These are phyloP conservation scores for Komagataella kurtzmanii DNA, from an alignment of 805 yeast genomes.

Conservation along the genomic window DNA sequence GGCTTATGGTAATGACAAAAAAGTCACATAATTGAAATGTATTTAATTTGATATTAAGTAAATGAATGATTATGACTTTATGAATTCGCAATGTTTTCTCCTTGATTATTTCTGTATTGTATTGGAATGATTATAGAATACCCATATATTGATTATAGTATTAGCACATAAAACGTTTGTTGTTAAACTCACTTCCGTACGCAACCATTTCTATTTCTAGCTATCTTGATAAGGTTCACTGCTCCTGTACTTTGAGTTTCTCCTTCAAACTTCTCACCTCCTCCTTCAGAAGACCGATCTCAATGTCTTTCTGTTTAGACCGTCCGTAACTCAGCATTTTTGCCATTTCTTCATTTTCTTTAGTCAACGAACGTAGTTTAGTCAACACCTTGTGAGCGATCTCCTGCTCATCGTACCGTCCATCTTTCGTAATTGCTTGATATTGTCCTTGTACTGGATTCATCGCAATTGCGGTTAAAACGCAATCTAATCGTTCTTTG, in stretches of 20 bases:
- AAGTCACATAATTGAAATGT: constrained; percentile 4
- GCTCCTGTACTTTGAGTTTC: constrained; percentile 12
- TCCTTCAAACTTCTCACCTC: constrained; percentile 34
- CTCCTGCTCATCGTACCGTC: constrained; percentile 63
- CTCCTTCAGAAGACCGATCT: constrained; percentile 43
- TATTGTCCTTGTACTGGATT: constrained; percentile 26
- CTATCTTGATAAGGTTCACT: neutral
- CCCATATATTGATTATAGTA: neutral
- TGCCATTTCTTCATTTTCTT: constrained; percentile 59
- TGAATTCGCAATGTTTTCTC: neutral
- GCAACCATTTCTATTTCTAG: neutral
- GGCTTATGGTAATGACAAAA: constrained; percentile 48
- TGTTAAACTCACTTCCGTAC: neutral
- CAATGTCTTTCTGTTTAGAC: constrained; percentile 56
- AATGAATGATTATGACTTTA: neutral
- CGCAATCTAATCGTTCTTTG: constrained; percentile 47
- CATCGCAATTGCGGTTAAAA: constrained; percentile 40
- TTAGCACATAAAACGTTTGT: neutral
- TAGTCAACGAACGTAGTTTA: constrained; percentile 43
- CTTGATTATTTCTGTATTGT: neutral
- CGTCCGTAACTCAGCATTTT: constrained; percentile 67
- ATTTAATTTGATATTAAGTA: neutral
- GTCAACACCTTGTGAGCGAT: constrained; percentile 59
- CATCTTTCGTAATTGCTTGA: constrained; percentile 28
- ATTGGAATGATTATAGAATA: too few relatives aligned